Base-by-base conservation (phyloP, 2,329 filamentous ascomycete genomes). In the Dothistroma pini region DNA sequence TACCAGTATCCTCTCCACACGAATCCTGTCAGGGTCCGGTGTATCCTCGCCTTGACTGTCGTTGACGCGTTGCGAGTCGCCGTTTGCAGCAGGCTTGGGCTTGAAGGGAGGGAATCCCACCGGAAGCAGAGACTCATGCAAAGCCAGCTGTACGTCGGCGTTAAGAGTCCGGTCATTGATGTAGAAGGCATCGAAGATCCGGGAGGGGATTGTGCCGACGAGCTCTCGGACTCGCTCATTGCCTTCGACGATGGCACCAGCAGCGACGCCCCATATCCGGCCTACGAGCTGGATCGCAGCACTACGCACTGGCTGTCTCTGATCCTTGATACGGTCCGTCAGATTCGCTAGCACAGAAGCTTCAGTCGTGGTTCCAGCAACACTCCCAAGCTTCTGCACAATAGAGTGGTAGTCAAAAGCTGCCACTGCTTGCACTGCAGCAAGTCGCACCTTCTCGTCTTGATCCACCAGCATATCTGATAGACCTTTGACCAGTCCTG, bases 201-300 rank as follows among this genome's bases (percentile, higher is more conserved):
- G 89, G 0, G 89, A 89, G 2, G 95, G 93, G 44, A 96, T 91
- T 25, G 88, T 88, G 7, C 88, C 89, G 12, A 99, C 80, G n/a
- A 93, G 84, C 10, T 85, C 80, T 12, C 83, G 84, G 21, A 96
- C 88, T 19, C 83, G 80, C 68, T 96, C 91, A 69, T 93, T 89
- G 14, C 90, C 91, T 56, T 89, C 86, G 25, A 90, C 87, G 68
- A 99, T 89, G 69, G 96, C 93, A 19, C 91, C 90, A 19, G 88
- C 86, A 12, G 91, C 93, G 19, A 96, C 93, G n/a, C 91, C 93
- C 95, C 95, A 99, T 31, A 97, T 87, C 63, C 88, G 90, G 11
- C 86, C 90, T 1, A 97, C 80, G 9, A 96, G 81, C 55, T 87
- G 88, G 85, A 96, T 96, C 25, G 91, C 93, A 69, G 93, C 91